Percentiles rank a stretch among this genome's conserved stretches.
Evolutionary conservation across 164 flowering plant genomes (phyloP).

Genomic region (Warburgia ugandensis): DNA sequence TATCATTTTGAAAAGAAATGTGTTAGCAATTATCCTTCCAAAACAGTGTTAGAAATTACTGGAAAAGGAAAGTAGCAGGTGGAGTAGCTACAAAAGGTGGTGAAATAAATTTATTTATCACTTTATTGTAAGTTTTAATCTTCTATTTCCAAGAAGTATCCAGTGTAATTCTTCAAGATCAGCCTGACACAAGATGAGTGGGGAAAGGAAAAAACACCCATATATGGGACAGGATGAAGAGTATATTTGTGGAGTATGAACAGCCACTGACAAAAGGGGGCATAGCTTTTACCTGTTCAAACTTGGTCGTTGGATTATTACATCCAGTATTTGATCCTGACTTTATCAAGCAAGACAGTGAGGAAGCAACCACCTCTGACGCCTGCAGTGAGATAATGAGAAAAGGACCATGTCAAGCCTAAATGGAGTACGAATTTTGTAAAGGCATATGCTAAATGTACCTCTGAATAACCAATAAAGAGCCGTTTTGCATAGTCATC

Average conservation of each 20-base stretch:
- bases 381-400: slow-evolving; percentile 40
- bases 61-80: too few species aligned
- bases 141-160: not conserved
- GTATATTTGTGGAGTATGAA: not conserved
- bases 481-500: slow-evolving; percentile 86
- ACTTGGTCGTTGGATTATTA: slow-evolving; percentile 30
- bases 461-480: slow-evolving; percentile 72
- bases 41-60: too few species aligned
- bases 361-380: slow-evolving; percentile 60
- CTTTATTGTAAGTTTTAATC: not conserved
- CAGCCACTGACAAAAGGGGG: not conserved
- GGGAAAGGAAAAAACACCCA: not conserved
- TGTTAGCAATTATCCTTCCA: too few species aligned
- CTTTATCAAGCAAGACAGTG: slow-evolving; percentile 54
- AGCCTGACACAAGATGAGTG: not conserved
- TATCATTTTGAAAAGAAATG: too few species aligned
- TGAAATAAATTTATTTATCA: not conserved
- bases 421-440: not conserved
- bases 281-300: slow-evolving; percentile 56
- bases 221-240: not conserved
- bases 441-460: slow-evolving; percentile 7
- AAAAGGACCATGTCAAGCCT: too few species aligned
- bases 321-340: slow-evolving; percentile 24
- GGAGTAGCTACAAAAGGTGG: not conserved
- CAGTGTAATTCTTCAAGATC: not conserved